These are phyloP conservation scores for Malus orientalis DNA, from an alignment of 306 rosid genomes.

Conservation along the genomic window DNA sequence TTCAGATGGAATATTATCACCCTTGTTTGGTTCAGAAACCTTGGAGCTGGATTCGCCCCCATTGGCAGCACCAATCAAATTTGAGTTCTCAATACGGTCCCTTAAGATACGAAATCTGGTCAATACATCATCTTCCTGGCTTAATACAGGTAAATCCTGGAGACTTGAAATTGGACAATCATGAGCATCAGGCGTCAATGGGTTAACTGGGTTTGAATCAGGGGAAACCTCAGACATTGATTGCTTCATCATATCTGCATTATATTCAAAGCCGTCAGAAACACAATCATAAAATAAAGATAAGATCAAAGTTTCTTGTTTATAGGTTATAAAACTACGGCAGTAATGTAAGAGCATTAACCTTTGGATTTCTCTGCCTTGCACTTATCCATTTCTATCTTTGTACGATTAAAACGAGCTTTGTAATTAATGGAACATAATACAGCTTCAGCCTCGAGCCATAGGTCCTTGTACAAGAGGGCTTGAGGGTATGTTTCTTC, in stretches of 20 bases:
- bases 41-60: conserved; percentile 23
- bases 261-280: conserved; percentile 27
- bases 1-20: conserved; percentile 16
- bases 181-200: conserved; percentile 25
- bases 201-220: conserved; percentile 22
- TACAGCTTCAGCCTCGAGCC: conserved; percentile 98
- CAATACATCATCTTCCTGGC: conserved; percentile 28
- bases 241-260: conserved; percentile 27
- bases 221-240: conserved; percentile 23
- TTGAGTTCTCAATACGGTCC: conserved; percentile 17
- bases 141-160: conserved; percentile 15
- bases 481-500: conserved; percentile 46
- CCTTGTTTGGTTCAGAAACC: conserved; percentile 25
- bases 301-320: background rate
- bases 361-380: conserved; percentile 40
- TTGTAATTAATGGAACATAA: conserved; percentile 57
- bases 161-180: conserved; percentile 20
- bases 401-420: conserved; percentile 66
- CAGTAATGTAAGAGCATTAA: conserved; percentile 11
- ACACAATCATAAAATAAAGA: conserved; percentile 14
- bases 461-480: conserved; percentile 64
- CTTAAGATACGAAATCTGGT: conserved; percentile 34
- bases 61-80: conserved; percentile 2
- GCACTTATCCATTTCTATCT: conserved; percentile 58
- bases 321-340: background rate